Percentiles rank a stretch among this genome's conserved stretches.
phyloP scores from a whole-genome alignment of 176 grass and related monocot species.

The Aegilops bicornis region DNA sequence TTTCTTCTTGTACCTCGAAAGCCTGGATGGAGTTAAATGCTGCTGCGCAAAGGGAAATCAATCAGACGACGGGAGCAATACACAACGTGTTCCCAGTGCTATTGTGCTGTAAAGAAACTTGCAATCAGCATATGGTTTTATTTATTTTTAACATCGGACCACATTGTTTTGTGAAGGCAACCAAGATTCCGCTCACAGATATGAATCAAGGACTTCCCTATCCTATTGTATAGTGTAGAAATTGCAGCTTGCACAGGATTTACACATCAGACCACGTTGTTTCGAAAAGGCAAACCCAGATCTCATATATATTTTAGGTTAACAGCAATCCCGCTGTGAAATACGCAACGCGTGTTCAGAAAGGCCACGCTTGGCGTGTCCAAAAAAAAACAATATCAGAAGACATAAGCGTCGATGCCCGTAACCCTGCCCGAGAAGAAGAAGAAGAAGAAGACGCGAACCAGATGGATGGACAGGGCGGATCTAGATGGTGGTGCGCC shows the following conservation, averaged over 20 bases:
- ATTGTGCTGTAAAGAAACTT: background rate
- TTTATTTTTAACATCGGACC: background rate
- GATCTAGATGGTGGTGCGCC: background rate
- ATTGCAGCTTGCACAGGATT: background rate
- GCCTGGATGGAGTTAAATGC: background rate
- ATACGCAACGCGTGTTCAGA: background rate
- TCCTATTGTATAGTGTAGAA: background rate
- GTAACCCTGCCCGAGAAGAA: background rate
- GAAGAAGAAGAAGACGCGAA: background rate
- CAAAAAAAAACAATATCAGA: background rate
- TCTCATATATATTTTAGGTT: background rate
- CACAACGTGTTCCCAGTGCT: background rate
- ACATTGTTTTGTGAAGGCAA: background rate
- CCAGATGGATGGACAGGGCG: background rate
- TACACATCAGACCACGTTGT: background rate
- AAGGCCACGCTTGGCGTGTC: background rate
- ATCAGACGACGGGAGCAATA: conserved; percentile 17
- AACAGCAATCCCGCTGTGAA: background rate
- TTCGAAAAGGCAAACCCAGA: background rate
- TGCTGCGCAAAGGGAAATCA: background rate
- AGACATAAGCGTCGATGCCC: background rate
- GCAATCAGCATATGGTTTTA: background rate
- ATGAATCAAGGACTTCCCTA: background rate
- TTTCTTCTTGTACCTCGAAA: conserved; percentile 7
- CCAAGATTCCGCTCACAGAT: background rate